Evolutionary conservation across 1,284 basidiomycete species (phyloP), one percentile per base, ranked within the genome.

Genomic region (Boletus smithii): DNA sequence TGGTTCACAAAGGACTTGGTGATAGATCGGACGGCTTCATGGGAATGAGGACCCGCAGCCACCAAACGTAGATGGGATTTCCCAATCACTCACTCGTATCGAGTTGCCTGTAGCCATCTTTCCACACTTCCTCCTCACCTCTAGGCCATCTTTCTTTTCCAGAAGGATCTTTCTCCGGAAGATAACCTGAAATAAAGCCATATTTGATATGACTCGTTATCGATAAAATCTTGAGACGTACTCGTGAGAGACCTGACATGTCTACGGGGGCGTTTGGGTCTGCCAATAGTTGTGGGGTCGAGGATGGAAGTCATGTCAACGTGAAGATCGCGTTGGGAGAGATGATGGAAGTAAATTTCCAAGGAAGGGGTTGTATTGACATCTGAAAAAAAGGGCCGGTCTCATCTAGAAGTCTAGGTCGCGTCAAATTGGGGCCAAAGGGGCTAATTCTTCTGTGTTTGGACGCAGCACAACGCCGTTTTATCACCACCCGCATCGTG

Each of bases 131-230:
- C 64, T 93, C 88, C 33, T 94, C 88, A 31, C 91, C 91, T 54
- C 79, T 74, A 23, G 90, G 90, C 88, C 90, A 93, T 65, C 85
- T 85, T 61, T 90, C 86, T 59, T 88, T 83, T 31, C 85, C 88
- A 35, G 73, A 65, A 10, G 76, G 80, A 53, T 90, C 88, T 33
- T 79, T 79, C 60, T 90, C 88, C 5, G 87, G 83, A 8, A 81
- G 67, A 59, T 87, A 89, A 17, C 85, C 88, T 89, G 53, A 33
- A 45, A 18, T 38, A 23, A 37, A 32, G 11, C 2, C 20, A 48
- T 14, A n/a, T 27, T 32, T 44, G 49, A 46, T 27, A 27, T 38
- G 9, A 16, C 7, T 22, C 30, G 20, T 39, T 39, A 8, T 48
- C 9, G 24, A 26, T 30, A 39, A 31, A 11, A 41, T 22, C 17